Percentiles rank a stretch among this genome's conserved stretches.
Conservation (phyloP, 2,329 filamentous ascomycete species). For the Aspergillus japonicus region DNA sequence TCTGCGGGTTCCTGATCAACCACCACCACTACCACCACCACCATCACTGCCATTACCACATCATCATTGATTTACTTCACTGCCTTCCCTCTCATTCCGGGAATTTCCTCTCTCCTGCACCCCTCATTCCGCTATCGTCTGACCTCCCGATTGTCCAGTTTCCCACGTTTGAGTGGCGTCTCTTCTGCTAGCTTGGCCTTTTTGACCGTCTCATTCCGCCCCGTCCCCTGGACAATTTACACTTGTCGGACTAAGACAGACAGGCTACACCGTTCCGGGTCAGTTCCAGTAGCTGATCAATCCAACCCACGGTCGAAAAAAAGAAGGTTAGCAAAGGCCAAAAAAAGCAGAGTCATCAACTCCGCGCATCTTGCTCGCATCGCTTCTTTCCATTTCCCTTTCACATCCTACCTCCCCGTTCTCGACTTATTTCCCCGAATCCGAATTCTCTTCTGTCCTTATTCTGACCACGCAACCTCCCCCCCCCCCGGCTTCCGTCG, state of each 20-base stretch:
- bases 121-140: background rate
- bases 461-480: conserved; percentile 3
- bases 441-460: conserved; percentile 9
- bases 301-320: background rate
- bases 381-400: background rate
- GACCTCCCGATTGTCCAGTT: background rate
- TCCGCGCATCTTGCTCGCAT: background rate
- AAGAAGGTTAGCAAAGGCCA: background rate
- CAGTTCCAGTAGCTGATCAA: background rate
- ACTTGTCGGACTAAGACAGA: background rate
- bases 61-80: too few relatives aligned
- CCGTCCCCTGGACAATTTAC: background rate
- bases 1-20: background rate
- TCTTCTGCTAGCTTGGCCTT: background rate
- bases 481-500: conserved; percentile 2
- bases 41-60: too few relatives aligned
- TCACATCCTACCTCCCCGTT: background rate
- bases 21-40: background rate
- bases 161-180: background rate
- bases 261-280: background rate
- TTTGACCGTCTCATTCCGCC: background rate
- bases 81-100: background rate
- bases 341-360: background rate
- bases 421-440: conserved; percentile 9
- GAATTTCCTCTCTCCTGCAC: background rate